phyloP scores from a whole-genome alignment of 768 basidiomycete species.

The Termitomyces sp. region DNA sequence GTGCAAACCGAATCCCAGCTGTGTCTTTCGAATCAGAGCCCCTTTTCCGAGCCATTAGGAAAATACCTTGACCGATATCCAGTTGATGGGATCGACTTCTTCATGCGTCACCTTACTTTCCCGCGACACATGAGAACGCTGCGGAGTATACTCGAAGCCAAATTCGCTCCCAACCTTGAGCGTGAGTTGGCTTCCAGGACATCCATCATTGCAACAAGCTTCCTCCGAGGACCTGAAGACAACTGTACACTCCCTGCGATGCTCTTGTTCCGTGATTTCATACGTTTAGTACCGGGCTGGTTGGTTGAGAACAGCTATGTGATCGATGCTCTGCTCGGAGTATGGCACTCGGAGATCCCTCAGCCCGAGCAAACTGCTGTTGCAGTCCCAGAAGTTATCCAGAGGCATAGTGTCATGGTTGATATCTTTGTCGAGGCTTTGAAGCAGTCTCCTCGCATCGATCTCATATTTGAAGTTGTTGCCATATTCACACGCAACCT shows the following conservation, averaged over 20 bases:
- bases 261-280: constrained; percentile 71
- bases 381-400: constrained; percentile 43
- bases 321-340: constrained; percentile 61
- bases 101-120: constrained; percentile 73
- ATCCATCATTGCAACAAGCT: constrained; percentile 42
- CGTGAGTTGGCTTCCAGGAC: constrained; percentile 63
- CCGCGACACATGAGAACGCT: constrained; percentile 79
- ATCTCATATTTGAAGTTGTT: constrained; percentile 85
- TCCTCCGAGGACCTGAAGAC: constrained; percentile 44
- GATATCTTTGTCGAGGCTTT: constrained; percentile 74
- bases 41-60: constrained; percentile 90
- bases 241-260: constrained; percentile 63
- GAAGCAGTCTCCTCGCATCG: constrained; percentile 68
- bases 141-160: constrained; percentile 75
- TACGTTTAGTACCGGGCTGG: constrained; percentile 64
- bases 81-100: constrained; percentile 76
- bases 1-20: constrained; percentile 91
- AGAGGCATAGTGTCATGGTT: constrained; percentile 60
- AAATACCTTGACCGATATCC: constrained; percentile 91
- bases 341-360: constrained; percentile 62
- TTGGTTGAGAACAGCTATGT: constrained; percentile 60
- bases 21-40: constrained; percentile 84
- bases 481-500: constrained; percentile 74
- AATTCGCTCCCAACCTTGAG: constrained; percentile 69
- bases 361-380: constrained; percentile 37